A percentile compares a stretch with the other conserved stretches of the same genome.
These are phyloP conservation scores for Solanum hybrid DNA, from an alignment of 305 asterid genomes.

Conservation along the genomic window DNA sequence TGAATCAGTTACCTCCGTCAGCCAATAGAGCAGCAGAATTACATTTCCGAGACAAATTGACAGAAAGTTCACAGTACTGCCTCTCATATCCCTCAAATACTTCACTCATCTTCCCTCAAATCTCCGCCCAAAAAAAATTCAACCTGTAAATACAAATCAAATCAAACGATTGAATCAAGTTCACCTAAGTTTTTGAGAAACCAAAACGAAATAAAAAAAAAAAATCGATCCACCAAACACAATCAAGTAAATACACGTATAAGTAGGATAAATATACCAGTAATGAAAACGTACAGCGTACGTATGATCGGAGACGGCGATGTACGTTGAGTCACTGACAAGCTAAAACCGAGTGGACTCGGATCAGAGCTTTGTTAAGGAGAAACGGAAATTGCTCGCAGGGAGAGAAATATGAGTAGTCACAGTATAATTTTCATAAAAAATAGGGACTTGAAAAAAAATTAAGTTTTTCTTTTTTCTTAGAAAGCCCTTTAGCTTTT, in stretches of 20 bases:
- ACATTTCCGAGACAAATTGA: constrained; percentile 68
- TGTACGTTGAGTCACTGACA: constrained; percentile 6
- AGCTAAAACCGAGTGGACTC: constrained; percentile 21
- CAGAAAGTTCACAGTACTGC: constrained; percentile 94
- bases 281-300: neutral
- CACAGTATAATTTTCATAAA: neutral
- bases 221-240: neutral
- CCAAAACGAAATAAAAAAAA: neutral
- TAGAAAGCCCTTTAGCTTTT: neutral
- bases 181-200: neutral
- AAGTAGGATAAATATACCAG: neutral
- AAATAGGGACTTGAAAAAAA: neutral
- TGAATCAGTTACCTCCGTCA: constrained; percentile 48
- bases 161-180: neutral
- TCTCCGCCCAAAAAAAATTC: constrained; percentile 8
- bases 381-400: neutral
- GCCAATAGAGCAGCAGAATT: constrained; percentile 53
- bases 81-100: constrained; percentile 89
- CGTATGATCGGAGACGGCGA: neutral
- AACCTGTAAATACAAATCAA: neutral
- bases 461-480: neutral
- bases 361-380: constrained; percentile 16
- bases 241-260: neutral
- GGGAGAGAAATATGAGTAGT: constrained; percentile 8
- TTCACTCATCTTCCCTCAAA: constrained; percentile 51